Evolutionary conservation across 108 stramenopile species (phyloP).

Genomic region (Fistulifera pelliculosa): DNA sequence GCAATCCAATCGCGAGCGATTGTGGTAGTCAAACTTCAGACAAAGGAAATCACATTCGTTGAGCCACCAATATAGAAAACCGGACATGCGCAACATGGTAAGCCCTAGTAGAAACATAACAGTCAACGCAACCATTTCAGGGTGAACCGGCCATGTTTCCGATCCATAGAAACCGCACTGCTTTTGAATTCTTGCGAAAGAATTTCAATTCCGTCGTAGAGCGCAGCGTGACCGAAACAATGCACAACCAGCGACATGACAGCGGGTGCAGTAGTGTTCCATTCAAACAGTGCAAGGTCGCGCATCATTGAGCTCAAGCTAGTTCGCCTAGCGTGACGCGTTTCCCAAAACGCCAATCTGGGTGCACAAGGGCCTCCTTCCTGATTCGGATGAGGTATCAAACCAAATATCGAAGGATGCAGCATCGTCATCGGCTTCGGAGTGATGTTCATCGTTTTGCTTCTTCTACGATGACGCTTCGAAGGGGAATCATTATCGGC

Average conservation of each 20-base stretch:
- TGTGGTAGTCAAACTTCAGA: conserved; percentile 3
- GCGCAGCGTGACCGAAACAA: neutral
- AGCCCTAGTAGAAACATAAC: neutral
- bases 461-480: too few species aligned
- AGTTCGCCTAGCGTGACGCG: too few species aligned
- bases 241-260: neutral
- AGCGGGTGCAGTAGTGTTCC: neutral
- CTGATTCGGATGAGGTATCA: too few species aligned
- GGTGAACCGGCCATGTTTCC: too few species aligned
- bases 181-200: too few species aligned
- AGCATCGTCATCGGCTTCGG: too few species aligned
- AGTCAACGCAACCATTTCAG: neutral
- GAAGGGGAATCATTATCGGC: too few species aligned
- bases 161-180: too few species aligned
- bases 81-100: conserved; percentile 1
- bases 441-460: too few species aligned
- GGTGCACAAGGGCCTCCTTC: too few species aligned
- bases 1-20: neutral
- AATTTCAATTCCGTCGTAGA: neutral
- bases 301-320: neutral
- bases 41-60: neutral
- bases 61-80: neutral
- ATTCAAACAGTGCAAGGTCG: neutral
- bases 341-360: too few species aligned
- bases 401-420: too few species aligned